These are phyloP conservation scores for Vinca minor DNA, from an alignment of 257 asterid species.

Conservation along the genomic window DNA sequence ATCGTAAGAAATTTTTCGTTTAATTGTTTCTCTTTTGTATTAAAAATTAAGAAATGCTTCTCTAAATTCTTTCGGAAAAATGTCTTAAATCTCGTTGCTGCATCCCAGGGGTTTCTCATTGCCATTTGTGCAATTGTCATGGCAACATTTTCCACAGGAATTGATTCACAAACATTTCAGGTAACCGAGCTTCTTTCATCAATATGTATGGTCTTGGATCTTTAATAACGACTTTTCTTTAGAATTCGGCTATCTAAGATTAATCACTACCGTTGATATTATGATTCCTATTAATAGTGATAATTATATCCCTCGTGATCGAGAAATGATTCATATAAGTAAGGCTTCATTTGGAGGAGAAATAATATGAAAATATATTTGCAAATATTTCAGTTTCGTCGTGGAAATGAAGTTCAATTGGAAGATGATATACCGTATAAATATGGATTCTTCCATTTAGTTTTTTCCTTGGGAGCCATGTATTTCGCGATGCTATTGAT, in stretches of 20 bases:
- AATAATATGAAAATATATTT: background rate
- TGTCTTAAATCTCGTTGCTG: background rate
- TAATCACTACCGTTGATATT: too few species aligned
- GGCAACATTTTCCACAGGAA: slow-evolving; percentile 93
- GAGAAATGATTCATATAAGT: too few species aligned
- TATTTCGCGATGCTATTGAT: slow-evolving; percentile 87
- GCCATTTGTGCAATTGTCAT: slow-evolving; percentile 76
- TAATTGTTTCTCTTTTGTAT: background rate
- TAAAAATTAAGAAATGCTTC: too few species aligned
- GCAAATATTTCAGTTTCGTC: slow-evolving; percentile 47
- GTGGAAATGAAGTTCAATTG: slow-evolving; percentile 26
- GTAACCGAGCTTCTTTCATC: slow-evolving; percentile 23
- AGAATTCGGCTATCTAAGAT: too few species aligned
- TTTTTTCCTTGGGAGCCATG: slow-evolving; percentile 89
- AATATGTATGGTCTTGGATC: too few species aligned
- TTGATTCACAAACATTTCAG: slow-evolving; percentile 89
- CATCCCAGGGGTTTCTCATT: slow-evolving; percentile 64
- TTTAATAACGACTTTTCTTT: too few species aligned
- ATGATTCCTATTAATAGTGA: too few species aligned
- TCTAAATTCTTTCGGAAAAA: background rate
- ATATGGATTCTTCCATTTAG: slow-evolving; percentile 77
- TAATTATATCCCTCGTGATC: too few species aligned
- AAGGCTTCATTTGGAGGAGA: background rate
- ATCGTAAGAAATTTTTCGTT: slow-evolving; percentile 40
- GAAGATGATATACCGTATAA: slow-evolving; percentile 76